A percentile compares a stretch with the other conserved stretches of the same genome.
These are phyloP conservation scores for Acer negundo DNA, from an alignment of 345 rosid genomes.

Conservation along the genomic window DNA sequence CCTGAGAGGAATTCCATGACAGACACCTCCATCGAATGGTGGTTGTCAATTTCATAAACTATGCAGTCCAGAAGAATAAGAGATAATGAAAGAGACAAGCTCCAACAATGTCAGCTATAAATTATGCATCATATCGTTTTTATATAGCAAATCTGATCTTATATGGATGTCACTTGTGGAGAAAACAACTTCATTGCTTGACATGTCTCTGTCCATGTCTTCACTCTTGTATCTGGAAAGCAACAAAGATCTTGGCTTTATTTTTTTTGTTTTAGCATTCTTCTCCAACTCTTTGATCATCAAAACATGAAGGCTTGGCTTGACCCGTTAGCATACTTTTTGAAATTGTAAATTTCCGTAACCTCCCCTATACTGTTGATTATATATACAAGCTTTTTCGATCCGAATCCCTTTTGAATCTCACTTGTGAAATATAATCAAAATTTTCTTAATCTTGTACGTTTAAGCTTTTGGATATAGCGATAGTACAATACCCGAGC, in stretches of 20 bases:
- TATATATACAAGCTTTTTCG: no score
- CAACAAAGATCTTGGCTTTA: not conserved
- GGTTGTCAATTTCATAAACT: not conserved
- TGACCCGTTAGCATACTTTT: no score
- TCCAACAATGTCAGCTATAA: not conserved
- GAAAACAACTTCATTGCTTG: not conserved
- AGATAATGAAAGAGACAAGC: slow-evolving; percentile 16
- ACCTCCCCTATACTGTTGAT: no score
- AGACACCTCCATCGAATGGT: not conserved
- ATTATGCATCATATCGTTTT: no score
- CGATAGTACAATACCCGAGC: no score
- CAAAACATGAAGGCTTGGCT: not conserved
- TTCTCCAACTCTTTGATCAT: not conserved
- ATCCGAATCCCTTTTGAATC: no score
- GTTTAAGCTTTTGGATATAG: no score
- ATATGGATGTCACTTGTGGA: not conserved
- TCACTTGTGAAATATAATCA: no score
- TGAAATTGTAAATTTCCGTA: no score
- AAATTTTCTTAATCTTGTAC: no score
- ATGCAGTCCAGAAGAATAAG: not conserved
- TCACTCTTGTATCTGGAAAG: not conserved
- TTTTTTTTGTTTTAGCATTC: not conserved
- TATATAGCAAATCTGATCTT: no score
- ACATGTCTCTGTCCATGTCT: not conserved
- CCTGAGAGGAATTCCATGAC: no score